These are phyloP conservation scores for Euptelea pleiosperma DNA, from an alignment of 164 flowering plant genomes.

Conservation along the genomic window DNA sequence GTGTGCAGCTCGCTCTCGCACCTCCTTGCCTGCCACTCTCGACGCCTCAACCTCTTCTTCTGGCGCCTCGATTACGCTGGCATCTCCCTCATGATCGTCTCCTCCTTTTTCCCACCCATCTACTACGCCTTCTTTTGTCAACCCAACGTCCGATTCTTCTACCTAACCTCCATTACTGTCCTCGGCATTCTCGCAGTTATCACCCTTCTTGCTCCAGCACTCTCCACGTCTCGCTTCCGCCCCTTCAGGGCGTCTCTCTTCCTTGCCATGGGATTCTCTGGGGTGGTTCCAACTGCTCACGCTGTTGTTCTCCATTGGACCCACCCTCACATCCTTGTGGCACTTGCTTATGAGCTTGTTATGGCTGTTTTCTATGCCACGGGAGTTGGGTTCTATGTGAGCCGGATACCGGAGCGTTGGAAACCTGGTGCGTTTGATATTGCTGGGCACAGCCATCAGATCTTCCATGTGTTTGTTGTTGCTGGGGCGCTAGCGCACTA, in stretches of 20 bases:
- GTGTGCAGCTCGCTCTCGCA: conserved; percentile 81
- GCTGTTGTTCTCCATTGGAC: conserved; percentile 57
- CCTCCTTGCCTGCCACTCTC: conserved; percentile 93
- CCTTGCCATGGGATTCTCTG: conserved; percentile 93
- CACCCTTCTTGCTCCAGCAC: conserved; percentile 69
- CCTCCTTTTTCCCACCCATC: conserved; percentile 85
- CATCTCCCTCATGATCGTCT: conserved; percentile 86
- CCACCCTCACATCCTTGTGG: conserved; percentile 38
- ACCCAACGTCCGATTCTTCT: conserved; percentile 41
- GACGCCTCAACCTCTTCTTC: conserved; percentile 66
- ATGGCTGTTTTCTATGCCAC: conserved; percentile 68
- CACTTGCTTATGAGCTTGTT: conserved; percentile 62
- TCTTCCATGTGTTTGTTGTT: conserved; percentile 86
- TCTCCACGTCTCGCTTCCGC: conserved; percentile 61
- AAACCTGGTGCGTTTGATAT: conserved; percentile 87
- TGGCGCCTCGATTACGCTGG: conserved; percentile 97
- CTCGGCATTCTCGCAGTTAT: conserved; percentile 53
- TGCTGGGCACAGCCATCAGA: conserved; percentile 97
- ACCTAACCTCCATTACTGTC: conserved; percentile 62
- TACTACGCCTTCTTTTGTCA: conserved; percentile 75
- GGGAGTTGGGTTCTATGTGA: conserved; percentile 68
- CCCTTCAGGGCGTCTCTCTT: conserved; percentile 67
- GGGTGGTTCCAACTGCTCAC: conserved; percentile 76
- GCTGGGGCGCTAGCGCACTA: conserved; percentile 78
- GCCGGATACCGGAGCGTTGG: conserved; percentile 84